Conservation (phyloP, 129 eudicot species). For the Lactuca saligna region DNA sequence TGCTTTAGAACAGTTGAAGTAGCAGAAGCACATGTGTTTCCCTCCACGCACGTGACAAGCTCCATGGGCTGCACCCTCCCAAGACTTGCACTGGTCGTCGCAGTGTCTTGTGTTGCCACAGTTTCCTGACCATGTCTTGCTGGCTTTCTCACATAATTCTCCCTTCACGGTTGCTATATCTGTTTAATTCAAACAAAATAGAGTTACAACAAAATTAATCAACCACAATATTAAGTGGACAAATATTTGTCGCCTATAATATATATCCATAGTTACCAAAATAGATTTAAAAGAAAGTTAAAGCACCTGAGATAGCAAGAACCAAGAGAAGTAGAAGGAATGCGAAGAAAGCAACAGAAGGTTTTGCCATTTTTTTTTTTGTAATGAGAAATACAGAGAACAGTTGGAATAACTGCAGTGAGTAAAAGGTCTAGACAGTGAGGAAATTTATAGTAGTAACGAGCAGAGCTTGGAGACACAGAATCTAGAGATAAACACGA, state of each 20-base stretch:
- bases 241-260: too few species aligned
- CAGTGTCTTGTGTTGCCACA: constrained; percentile 34
- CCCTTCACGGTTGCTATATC: constrained; percentile 13
- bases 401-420: not conserved
- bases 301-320: constrained; percentile 27
- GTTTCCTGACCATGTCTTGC: constrained; percentile 39
- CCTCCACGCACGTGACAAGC: constrained; percentile 24
- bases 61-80: constrained; percentile 40
- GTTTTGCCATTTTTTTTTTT: constrained; percentile 18
- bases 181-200: constrained; percentile 1
- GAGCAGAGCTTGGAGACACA: not conserved
- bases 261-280: not conserved
- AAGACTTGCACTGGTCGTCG: constrained; percentile 33
- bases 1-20: constrained; percentile 21
- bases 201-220: too few species aligned
- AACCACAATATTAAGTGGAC: too few species aligned
- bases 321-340: constrained; percentile 1
- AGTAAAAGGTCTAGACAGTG: not conserved
- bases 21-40: constrained; percentile 41
- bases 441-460: constrained; percentile 11
- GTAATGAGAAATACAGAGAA: not conserved
- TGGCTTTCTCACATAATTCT: constrained; percentile 30
- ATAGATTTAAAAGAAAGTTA: not conserved
- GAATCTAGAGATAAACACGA: not conserved
- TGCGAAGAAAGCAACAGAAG: constrained; percentile 1